phyloP scores from a whole-genome alignment of 805 yeast species.

The Kodamaea restingae region DNA sequence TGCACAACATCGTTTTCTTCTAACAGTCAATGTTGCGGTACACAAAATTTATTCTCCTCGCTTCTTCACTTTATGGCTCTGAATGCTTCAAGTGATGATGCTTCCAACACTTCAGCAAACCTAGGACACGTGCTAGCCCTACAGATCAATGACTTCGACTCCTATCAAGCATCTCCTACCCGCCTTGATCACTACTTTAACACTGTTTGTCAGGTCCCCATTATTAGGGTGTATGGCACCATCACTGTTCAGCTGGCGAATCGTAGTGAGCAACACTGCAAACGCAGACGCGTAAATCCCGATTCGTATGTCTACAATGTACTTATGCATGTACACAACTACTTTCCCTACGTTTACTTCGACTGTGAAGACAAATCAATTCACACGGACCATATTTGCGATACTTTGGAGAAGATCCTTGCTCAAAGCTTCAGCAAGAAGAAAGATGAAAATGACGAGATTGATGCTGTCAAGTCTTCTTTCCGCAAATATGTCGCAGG shows the following conservation, averaged over 20 bases:
- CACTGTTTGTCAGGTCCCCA: slow-evolving; percentile 56
- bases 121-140: slow-evolving; percentile 18
- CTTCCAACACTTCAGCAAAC: slow-evolving; percentile 1
- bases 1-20: no score
- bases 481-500: slow-evolving; percentile 49
- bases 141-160: slow-evolving; percentile 62
- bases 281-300: slow-evolving; percentile 1
- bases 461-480: slow-evolving; percentile 2
- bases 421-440: slow-evolving; percentile 30
- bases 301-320: slow-evolving; percentile 22
- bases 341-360: slow-evolving; percentile 75
- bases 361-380: slow-evolving; percentile 46
- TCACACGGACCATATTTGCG: slow-evolving; percentile 34
- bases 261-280: not conserved
- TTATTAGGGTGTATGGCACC: slow-evolving; percentile 74
- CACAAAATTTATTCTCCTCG: not conserved
- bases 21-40: no score
- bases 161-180: slow-evolving; percentile 58
- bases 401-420: slow-evolving; percentile 43
- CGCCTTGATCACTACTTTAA: slow-evolving; percentile 45
- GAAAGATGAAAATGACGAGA: slow-evolving; percentile 7
- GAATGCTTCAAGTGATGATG: not conserved
- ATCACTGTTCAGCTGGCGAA: slow-evolving; percentile 40
- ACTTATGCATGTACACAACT: slow-evolving; percentile 74
- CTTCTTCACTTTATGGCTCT: not conserved